phyloP scores from a whole-genome alignment of 495 filamentous ascomycete genomes.

The Penicillium bovifimosum region DNA sequence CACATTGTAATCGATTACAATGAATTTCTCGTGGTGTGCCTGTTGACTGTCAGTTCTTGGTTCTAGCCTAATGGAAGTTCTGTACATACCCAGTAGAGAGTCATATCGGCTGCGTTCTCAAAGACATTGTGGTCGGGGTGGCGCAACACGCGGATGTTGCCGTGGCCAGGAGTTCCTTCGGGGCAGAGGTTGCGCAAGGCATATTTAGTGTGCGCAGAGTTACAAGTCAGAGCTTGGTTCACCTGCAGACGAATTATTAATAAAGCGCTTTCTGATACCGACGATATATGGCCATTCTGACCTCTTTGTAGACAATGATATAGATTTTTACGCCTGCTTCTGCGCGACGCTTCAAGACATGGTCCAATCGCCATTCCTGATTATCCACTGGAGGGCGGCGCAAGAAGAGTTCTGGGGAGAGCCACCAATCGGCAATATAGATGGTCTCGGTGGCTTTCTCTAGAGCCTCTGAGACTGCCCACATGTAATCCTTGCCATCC shows the following conservation, averaged over 20 bases:
- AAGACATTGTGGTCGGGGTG: constrained; percentile 95
- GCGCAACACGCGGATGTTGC: constrained; percentile 84
- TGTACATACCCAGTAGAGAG: constrained; percentile 74
- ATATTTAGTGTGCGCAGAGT: constrained; percentile 88
- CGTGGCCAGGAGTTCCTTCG: constrained; percentile 67
- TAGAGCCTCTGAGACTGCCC: constrained; percentile 81
- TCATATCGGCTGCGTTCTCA: constrained; percentile 94
- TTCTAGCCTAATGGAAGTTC: background rate
- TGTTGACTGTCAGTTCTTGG: constrained; percentile 10
- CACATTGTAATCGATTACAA: constrained; percentile 84
- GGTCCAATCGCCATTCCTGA: constrained; percentile 86
- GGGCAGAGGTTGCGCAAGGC: constrained; percentile 77
- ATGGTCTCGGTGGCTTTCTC: constrained; percentile 87
- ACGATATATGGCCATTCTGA: background rate
- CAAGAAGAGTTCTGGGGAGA: constrained; percentile 88
- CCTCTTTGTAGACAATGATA: constrained; percentile 90
- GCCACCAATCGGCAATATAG: constrained; percentile 97
- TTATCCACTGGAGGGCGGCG: constrained; percentile 73
- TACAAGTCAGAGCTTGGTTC: constrained; percentile 79
- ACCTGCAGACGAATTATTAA: constrained; percentile 32
- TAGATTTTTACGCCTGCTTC: constrained; percentile 94
- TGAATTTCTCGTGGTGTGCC: constrained; percentile 95
- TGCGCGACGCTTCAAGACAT: constrained; percentile 77
- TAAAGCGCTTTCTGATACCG: background rate
- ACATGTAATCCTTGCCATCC: constrained; percentile 88